Base-by-base conservation (phyloP, 345 rosid genomes). In the Ceriops zippeliana region DNA sequence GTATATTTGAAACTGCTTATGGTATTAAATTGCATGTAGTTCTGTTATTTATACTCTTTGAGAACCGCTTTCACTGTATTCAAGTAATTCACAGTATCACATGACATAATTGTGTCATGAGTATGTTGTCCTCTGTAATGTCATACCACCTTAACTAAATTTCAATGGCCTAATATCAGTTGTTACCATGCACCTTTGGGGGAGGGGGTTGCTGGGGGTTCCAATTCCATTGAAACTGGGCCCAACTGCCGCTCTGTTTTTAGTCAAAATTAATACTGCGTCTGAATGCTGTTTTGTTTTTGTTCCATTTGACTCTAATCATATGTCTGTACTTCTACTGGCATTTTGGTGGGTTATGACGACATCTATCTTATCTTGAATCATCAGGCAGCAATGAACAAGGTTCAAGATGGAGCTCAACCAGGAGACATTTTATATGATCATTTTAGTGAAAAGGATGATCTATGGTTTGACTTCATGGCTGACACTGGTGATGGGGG, bases 401-500 rank as follows among this genome's bases (percentile, higher is more conserved):
- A 77, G 73, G 84, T 73, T 22, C 79, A 75, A 65, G 86, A 84
- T 65, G 89, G 86, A 70, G 77, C 70, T 61, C 75, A 74, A 69
- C 81, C 75, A 58, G 77, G 82, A 46, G 97, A 91, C 69, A 78
- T 88, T 61, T 74, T 95, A 37, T 90, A 83, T 65, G 96, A 95
- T 77, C 98, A 95, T 71, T 84, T 90, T 61, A 79, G 86, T 66
- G 89, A 90, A 62, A 83, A 84, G 71, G 83, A 86, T 8, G 93
- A 87, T 38, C 75, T 95, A 46, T 95, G 99, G 99, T 95, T 95
- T 86, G 99, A 95, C 72, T 95, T 95, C 83, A 90, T 95, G 93
- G 99, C 97, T 77, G 99, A 90, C 81, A 95, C 99, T 57, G 99
- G 99, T 78, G 99, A 95, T 82, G 98, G 99, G 76, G 99, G 99